These are phyloP conservation scores for Colletotrichum destructivum DNA, from an alignment of 2,329 filamentous ascomycete genomes.

Conservation along the genomic window DNA sequence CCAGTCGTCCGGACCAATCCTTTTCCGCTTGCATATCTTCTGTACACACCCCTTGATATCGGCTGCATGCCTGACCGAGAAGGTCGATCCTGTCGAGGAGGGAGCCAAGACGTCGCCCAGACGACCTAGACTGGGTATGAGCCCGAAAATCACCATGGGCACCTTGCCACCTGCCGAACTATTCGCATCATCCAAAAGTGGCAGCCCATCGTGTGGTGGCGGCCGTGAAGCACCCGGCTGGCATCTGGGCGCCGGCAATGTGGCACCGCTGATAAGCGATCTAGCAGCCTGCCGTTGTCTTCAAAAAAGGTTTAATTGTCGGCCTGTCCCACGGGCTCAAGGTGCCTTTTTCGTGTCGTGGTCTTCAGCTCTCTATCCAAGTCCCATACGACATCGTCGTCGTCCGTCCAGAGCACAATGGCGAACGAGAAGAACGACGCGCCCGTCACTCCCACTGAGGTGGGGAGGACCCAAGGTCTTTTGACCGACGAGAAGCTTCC, in stretches of 20 bases:
- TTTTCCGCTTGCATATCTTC: constrained; percentile 32
- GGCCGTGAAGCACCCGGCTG: constrained; percentile 10
- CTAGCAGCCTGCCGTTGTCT: not conserved
- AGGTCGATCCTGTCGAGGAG: constrained; percentile 35
- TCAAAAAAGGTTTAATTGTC: constrained; percentile 30
- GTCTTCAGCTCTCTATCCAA: constrained; percentile 4
- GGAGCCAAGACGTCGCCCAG: constrained; percentile 38
- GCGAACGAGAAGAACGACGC: constrained; percentile 36
- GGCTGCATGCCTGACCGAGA: constrained; percentile 41
- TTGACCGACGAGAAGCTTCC: constrained; percentile 37
- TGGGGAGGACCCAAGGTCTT: constrained; percentile 30
- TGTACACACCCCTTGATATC: constrained; percentile 29
- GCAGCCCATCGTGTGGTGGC: constrained; percentile 14
- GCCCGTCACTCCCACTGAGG: constrained; percentile 30
- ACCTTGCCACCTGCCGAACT: constrained; percentile 34
- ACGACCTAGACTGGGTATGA: constrained; percentile 29
- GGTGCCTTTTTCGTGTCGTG: not conserved
- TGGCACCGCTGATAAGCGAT: constrained; percentile 40
- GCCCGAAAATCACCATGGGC: constrained; percentile 21
- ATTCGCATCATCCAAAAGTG: not conserved
- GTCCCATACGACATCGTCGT: constrained; percentile 6
- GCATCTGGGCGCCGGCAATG: constrained; percentile 24
- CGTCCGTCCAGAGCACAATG: constrained; percentile 20
- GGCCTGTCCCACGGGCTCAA: not conserved
- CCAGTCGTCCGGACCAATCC: constrained; percentile 31